Conservation (phyloP, 139 green algal genomes). For the Deuterostichococcus epilithicus region DNA sequence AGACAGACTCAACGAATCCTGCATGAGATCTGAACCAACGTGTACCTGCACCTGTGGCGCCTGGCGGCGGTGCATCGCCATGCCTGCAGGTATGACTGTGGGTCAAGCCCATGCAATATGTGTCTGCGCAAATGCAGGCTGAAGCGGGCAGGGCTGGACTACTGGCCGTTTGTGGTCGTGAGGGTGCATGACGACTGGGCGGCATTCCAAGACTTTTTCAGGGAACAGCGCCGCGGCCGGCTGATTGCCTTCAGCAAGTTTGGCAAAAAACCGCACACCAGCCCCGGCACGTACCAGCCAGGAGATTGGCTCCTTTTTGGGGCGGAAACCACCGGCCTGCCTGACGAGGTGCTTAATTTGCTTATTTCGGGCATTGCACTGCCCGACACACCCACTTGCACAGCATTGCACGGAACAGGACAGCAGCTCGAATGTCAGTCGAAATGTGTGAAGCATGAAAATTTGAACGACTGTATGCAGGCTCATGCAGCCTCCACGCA, state of each 20-base stretch:
- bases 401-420: too few relatives aligned
- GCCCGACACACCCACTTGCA: background rate
- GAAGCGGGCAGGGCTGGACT: conserved; percentile 84
- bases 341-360: conserved; percentile 33
- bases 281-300: conserved; percentile 41
- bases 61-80: too few relatives aligned
- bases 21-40: too few relatives aligned
- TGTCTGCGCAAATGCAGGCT: conserved; percentile 38
- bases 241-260: conserved; percentile 78
- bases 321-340: conserved; percentile 73
- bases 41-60: too few relatives aligned
- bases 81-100: too few relatives aligned
- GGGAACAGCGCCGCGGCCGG: conserved; percentile 38
- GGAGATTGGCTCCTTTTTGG: conserved; percentile 66
- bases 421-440: too few relatives aligned
- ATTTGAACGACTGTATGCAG: conserved; percentile 9
- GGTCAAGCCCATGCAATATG: background rate
- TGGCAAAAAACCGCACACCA: conserved; percentile 13
- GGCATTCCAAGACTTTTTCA: conserved; percentile 54
- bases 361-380: background rate
- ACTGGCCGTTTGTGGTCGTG: conserved; percentile 77
- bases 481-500: conserved; percentile 48
- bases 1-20: too few relatives aligned
- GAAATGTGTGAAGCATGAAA: too few relatives aligned
- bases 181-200: conserved; percentile 67